Conservation (phyloP, 306 rosid genomes). For the Cajanus cajan region DNA sequence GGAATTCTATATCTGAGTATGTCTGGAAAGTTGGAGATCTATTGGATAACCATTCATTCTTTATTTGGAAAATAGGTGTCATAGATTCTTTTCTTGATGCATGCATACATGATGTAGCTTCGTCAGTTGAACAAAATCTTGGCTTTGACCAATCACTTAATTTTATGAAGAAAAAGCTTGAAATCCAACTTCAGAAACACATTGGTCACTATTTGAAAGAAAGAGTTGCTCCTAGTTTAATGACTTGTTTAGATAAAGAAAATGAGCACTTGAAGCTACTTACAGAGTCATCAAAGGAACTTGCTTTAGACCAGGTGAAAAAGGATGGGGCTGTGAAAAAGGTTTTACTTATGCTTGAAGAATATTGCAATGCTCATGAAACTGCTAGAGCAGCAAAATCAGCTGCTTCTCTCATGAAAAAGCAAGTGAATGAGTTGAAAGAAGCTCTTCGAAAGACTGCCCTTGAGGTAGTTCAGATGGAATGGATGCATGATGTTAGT, state of each 20-base stretch:
- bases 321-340: conserved; percentile 62
- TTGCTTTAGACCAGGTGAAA: conserved; percentile 50
- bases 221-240: conserved; percentile 67
- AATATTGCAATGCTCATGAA: conserved; percentile 88
- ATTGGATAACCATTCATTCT: conserved; percentile 67
- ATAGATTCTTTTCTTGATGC: conserved; percentile 87
- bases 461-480: conserved; percentile 84
- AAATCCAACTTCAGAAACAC: conserved; percentile 77
- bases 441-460: conserved; percentile 75
- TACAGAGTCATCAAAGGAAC: conserved; percentile 57
- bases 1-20: conserved; percentile 70
- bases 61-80: conserved; percentile 81
- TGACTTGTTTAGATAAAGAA: conserved; percentile 75
- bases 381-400: conserved; percentile 91
- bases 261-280: conserved; percentile 63
- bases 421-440: conserved; percentile 73
- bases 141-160: conserved; percentile 86
- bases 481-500: conserved; percentile 78
- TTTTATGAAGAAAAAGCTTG: conserved; percentile 81
- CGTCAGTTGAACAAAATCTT: conserved; percentile 81
- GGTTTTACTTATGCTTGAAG: conserved; percentile 77
- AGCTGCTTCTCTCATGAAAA: conserved; percentile 75
- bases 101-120: conserved; percentile 81
- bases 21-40: conserved; percentile 80
- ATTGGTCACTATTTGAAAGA: conserved; percentile 67